Evolutionary conservation across 805 yeast genomes (phyloP), one percentile per base, ranked within the genome.

Genomic region (Lipomyces sp.): DNA sequence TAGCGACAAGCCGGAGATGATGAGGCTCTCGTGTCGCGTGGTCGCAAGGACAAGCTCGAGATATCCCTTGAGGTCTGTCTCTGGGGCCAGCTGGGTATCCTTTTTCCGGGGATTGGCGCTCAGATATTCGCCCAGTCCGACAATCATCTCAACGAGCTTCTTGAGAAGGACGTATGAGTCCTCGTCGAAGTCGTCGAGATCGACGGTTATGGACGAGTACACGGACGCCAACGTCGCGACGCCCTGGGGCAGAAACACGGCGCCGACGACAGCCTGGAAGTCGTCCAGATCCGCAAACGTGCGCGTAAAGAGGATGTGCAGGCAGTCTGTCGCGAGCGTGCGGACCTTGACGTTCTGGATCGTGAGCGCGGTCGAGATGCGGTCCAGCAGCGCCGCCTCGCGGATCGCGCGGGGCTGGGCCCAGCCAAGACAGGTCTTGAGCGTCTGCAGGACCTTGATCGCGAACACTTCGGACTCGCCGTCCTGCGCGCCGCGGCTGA

Each of bases 361-460:
- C 23, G 61, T 61, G n/a, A 65, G 53, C 23, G 63, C 52, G 18
- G 69, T 65, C 51, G 88, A 75, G 36, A 93, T 71, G 13, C 83
- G 77, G 36, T 76, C 74, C 59, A 88, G 74, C 7, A 88, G 75
- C 44, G 86, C 80, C 44, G 85, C 81, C 36, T 76, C 70, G 39
- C 83, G 77, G 47, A 91, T 76, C 0, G 90, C 81, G 14, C 79
- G 73, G 2, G 96, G 91, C 45, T 86, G 78, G 6, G 90, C 79
- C 98, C 98, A 93, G 61, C 86, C 89, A 53, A 93, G 75, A 61
- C 95, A 86, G 0, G 95, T 84, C 64, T 93, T 93, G 63, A 91
- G 77, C 3, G 95, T 84, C 55, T 89, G 86, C 35, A 93, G 71
- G 4, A 85, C 74, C 61, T 84, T 81, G 37, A 84, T 77, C 1